Conservation (phyloP, 441 rosid genomes). For the Corymbia citriodora region DNA sequence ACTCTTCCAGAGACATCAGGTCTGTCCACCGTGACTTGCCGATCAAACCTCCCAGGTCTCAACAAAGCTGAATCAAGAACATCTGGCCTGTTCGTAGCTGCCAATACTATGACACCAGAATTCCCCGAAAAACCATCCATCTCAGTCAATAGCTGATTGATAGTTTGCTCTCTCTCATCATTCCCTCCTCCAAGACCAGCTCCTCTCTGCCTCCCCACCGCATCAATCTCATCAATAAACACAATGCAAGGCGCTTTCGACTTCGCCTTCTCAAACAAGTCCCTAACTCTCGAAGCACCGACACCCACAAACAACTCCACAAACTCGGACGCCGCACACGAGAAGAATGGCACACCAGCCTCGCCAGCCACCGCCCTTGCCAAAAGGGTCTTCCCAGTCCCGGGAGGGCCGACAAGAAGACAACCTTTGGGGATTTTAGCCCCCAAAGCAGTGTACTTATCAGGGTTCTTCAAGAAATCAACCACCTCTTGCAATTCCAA, state of each 20-base stretch:
- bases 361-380: not conserved
- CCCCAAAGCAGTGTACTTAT: conserved; percentile 87
- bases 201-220: conserved; percentile 3
- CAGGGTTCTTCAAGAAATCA: conserved; percentile 90
- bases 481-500: conserved; percentile 90
- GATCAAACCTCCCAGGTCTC: conserved; percentile 5
- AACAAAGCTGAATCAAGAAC: conserved; percentile 2
- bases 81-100: not conserved
- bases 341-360: conserved; percentile 1
- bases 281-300: not conserved
- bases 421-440: conserved; percentile 97
- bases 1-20: conserved; percentile 2
- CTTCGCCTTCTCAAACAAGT: not conserved
- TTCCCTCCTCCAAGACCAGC: conserved; percentile 4
- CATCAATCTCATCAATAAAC: not conserved
- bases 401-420: conserved; percentile 88
- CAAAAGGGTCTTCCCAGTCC: conserved; percentile 19
- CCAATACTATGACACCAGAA: conserved; percentile 3
- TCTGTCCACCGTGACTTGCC: not conserved
- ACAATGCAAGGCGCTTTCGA: not conserved
- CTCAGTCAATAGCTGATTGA: conserved; percentile 3
- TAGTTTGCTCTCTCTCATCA: conserved; percentile 3
- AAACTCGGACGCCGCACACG: not conserved
- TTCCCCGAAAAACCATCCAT: conserved; percentile 1
- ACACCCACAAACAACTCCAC: conserved; percentile 1